Evolutionary conservation across 106 monocot genomes (phyloP).

Genomic region (Allium cepa): DNA sequence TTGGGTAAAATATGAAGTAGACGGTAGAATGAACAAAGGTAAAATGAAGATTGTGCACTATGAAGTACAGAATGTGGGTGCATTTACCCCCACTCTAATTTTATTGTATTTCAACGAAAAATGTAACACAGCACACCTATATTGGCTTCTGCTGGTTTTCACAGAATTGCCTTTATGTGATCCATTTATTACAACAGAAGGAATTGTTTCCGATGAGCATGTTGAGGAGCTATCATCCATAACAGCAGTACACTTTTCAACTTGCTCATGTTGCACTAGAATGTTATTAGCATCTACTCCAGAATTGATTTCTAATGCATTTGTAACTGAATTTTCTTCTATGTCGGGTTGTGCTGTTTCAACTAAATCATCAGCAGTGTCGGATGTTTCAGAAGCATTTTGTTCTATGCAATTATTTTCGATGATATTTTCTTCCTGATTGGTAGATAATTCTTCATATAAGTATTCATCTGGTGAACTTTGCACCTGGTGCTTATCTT

Average conservation of each 20-base stretch:
- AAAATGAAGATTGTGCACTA: too few species aligned
- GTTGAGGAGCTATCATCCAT: conserved; percentile 90
- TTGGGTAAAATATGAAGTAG: too few species aligned
- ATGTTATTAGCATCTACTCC: conserved; percentile 15
- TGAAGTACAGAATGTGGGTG: too few species aligned
- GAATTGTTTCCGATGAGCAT: conserved; percentile 78
- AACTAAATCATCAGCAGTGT: conserved; percentile 40
- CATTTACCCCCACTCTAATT: too few species aligned
- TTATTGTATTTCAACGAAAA: background rate
- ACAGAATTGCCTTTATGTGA: conserved; percentile 31
- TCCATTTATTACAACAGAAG: conserved; percentile 40
- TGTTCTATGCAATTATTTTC: conserved; percentile 31
- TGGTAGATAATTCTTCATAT: conserved; percentile 23
- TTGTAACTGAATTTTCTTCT: conserved; percentile 65
- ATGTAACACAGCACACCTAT: conserved; percentile 29
- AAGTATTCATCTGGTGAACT: conserved; percentile 24
- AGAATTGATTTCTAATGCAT: conserved; percentile 46
- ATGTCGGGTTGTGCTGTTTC: conserved; percentile 43
- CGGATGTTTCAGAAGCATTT: conserved; percentile 62
- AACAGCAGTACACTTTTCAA: conserved; percentile 35
- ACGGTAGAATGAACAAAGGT: too few species aligned
- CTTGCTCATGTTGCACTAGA: conserved; percentile 29
- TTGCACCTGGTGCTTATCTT: conserved; percentile 22
- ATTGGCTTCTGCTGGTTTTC: conserved; percentile 22
- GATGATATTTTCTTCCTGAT: conserved; percentile 6